Conservation (phyloP, 2,329 filamentous ascomycete species). For the Epichloe bromicola region DNA sequence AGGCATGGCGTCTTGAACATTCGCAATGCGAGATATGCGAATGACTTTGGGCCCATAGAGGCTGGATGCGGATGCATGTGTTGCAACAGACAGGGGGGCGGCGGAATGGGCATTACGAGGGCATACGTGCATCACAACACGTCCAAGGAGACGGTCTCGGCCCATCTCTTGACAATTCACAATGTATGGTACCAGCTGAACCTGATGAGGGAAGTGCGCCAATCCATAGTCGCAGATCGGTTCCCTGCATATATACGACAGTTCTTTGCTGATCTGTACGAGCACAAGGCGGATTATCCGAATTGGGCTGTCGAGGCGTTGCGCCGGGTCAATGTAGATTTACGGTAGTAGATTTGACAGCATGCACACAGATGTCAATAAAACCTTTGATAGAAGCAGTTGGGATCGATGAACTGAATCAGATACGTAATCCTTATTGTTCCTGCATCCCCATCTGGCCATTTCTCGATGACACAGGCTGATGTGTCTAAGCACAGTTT, state of each 20-base stretch:
- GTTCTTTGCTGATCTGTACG: conserved; percentile 68
- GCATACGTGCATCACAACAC: conserved; percentile 88
- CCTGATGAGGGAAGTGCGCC: conserved; percentile 62
- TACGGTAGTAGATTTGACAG: conserved; percentile 10
- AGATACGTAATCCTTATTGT: too few species aligned
- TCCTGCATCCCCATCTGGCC: too few species aligned
- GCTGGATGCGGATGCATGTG: conserved; percentile 68
- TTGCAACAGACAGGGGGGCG: conserved; percentile 52
- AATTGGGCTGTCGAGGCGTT: conserved; percentile 76
- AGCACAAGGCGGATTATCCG: conserved; percentile 52
- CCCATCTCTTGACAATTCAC: conserved; percentile 75
- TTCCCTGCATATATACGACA: conserved; percentile 65
- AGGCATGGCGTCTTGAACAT: conserved; percentile 71
- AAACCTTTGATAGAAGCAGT: too few species aligned
- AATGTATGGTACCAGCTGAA: conserved; percentile 88
- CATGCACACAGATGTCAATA: neutral
- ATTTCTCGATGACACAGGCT: too few species aligned
- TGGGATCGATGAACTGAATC: too few species aligned
- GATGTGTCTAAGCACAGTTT: too few species aligned
- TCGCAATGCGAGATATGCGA: conserved; percentile 58
- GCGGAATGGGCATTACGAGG: conserved; percentile 68
- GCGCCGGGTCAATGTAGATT: conserved; percentile 63
- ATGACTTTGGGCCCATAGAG: conserved; percentile 76
- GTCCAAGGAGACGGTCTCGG: conserved; percentile 88
- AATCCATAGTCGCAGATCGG: conserved; percentile 67